Evolutionary conservation across 306 rosid genomes (phyloP), one percentile per base, ranked within the genome.

Genomic region (Ormosia emarginata): DNA sequence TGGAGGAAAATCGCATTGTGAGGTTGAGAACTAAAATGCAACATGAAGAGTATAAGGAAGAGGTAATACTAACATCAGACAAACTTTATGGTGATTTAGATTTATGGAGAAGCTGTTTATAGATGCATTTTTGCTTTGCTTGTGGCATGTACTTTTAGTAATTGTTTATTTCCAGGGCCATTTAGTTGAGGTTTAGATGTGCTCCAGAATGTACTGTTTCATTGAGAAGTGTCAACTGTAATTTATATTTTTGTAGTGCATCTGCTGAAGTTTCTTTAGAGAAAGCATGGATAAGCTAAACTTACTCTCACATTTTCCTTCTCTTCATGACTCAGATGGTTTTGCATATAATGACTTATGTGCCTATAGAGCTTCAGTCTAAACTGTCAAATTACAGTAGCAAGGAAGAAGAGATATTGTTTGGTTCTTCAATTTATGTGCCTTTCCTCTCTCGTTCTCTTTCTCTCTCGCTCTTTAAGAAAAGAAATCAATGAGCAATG

Each of bases 31-130:
- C 92, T 18, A 88, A 88, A 72, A 18, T 61, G 84, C 92, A 88
- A 10, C 92, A 90, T 8, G 89, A 88, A 59, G 90, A 90, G 52
- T 90, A 88, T 74, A 82, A 78, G 80, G 98, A 94, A 80, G 98
- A 91, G 93, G 98, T 94, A 94, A 74, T 85, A 37, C 13, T 67
- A 30, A 71, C 53, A 81, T 81, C 32, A 46, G 46, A 71, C 29
- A 43, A 18, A 56, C 17, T 63, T 39, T 5, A 44, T 46, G n/a
- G 32, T 32, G 50, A 71, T 71, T 77, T 47, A 15, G 34, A 58
- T 79, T 70, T 32, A 53, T 68, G 63, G 8, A 55, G 39, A 37
- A 53, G 29, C 17, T 8, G 61, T 56, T 80, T 52, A 74, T 59
- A 17, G 66, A 52, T 62, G 68, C 49, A 53, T 71, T 55, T 81